These are phyloP conservation scores for Pelargonium australe DNA, from an alignment of 441 rosid species.

Conservation along the genomic window DNA sequence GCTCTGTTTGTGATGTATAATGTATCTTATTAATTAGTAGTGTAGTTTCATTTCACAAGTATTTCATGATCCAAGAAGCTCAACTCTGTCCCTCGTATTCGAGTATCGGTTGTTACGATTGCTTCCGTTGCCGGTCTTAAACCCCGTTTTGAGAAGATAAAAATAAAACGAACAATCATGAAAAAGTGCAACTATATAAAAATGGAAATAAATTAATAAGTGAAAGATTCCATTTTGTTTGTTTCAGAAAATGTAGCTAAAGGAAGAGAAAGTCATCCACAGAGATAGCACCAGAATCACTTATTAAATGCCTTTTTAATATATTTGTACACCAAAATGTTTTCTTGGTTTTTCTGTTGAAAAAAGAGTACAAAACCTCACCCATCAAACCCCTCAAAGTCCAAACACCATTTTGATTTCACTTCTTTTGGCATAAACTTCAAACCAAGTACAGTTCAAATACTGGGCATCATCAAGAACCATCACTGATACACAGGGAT, in stretches of 20 bases:
- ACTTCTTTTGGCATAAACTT: neutral
- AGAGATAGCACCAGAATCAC: slow-evolving; percentile 6
- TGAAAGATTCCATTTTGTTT: neutral
- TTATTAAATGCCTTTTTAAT: neutral
- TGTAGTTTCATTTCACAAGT: no score
- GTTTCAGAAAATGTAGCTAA: neutral
- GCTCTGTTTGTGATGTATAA: no score
- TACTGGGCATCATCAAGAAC: no score
- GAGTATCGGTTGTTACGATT: no score
- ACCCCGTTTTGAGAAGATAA: no score
- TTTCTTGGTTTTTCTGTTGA: neutral
- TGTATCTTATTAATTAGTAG: no score
- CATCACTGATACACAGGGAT: slow-evolving; percentile 16
- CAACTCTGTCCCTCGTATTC: no score
- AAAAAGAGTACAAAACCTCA: neutral
- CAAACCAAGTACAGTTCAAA: neutral
- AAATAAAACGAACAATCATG: no score
- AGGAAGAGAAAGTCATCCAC: slow-evolving; percentile 2
- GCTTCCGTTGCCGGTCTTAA: no score
- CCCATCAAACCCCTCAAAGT: neutral
- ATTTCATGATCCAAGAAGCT: no score
- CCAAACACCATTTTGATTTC: neutral
- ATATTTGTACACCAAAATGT: neutral
- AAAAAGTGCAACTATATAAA: no score
- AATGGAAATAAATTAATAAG: no score